These are phyloP conservation scores for Blepharisma japonicum DNA, from an alignment of 73 alveolate genomes.

Conservation along the genomic window DNA sequence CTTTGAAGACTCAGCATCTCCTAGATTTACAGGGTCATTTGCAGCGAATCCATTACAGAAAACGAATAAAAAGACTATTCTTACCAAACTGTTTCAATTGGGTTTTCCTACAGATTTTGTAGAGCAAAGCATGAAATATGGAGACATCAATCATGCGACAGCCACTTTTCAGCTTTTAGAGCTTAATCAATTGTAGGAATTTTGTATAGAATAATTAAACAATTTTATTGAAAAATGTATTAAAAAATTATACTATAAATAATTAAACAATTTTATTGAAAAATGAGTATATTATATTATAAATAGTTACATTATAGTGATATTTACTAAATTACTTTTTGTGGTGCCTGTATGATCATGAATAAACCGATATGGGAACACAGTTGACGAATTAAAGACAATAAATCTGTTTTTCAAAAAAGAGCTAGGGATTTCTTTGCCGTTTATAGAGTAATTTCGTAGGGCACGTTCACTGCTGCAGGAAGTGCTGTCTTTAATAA, in stretches of 20 bases:
- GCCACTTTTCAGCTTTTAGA: conserved; percentile 15
- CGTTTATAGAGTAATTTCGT: no score
- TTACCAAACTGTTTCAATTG: neutral
- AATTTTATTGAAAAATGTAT: neutral
- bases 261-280: neutral
- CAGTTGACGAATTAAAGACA: no score
- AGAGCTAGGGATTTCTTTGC: no score
- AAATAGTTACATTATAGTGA: neutral
- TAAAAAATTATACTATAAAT: no score
- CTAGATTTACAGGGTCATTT: neutral
- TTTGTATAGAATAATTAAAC: neutral
- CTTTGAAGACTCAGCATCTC: neutral
- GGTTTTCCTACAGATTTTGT: conserved; percentile 19
- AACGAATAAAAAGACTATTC: neutral
- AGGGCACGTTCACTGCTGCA: no score
- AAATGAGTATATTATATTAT: no score
- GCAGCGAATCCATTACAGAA: neutral
- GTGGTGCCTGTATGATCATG: no score
- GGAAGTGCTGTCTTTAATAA: no score
- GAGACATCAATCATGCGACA: conserved; percentile 13
- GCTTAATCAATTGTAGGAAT: neutral
- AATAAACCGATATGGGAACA: no score
- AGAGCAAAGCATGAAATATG: neutral
- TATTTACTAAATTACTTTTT: neutral
- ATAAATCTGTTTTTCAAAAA: no score